Evolutionary conservation across 1,139 yeast species (phyloP).

Genomic region (Pichia sp.): DNA sequence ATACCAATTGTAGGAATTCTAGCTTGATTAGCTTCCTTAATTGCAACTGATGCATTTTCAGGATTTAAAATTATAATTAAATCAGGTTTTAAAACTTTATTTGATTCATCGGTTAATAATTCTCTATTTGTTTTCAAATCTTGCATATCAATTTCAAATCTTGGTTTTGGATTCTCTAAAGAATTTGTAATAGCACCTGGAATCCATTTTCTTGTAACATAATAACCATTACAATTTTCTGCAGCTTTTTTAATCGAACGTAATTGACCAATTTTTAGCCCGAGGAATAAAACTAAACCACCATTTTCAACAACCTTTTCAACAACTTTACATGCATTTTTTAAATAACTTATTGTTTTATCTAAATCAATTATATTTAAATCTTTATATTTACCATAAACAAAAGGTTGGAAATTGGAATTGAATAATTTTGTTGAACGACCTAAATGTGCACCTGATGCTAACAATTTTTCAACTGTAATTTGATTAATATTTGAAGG

Average conservation of each 20-base stretch:
- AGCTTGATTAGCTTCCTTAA: constrained; percentile 73
- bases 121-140: constrained; percentile 56
- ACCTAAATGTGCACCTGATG: constrained; percentile 94
- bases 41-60: constrained; percentile 73
- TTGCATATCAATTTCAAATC: constrained; percentile 63
- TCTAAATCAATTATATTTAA: constrained; percentile 85
- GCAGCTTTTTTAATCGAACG: constrained; percentile 78
- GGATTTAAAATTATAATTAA: constrained; percentile 83
- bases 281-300: constrained; percentile 78
- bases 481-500: constrained; percentile 56
- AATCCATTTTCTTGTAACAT: constrained; percentile 82
- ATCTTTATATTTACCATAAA: constrained; percentile 84
- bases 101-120: constrained; percentile 40
- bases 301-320: constrained; percentile 79
- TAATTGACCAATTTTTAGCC: constrained; percentile 75
- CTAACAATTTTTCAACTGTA: constrained; percentile 63
- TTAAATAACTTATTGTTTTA: constrained; percentile 66
- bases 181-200: constrained; percentile 93
- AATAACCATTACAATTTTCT: constrained; percentile 66
- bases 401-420: constrained; percentile 79
- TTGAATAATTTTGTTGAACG: constrained; percentile 78
- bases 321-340: constrained; percentile 73
- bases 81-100: constrained; percentile 70
- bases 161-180: constrained; percentile 61
- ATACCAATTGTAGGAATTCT: constrained; percentile 92